Conservation (phyloP, 768 basidiomycete genomes). For the Boletus bicolor region DNA sequence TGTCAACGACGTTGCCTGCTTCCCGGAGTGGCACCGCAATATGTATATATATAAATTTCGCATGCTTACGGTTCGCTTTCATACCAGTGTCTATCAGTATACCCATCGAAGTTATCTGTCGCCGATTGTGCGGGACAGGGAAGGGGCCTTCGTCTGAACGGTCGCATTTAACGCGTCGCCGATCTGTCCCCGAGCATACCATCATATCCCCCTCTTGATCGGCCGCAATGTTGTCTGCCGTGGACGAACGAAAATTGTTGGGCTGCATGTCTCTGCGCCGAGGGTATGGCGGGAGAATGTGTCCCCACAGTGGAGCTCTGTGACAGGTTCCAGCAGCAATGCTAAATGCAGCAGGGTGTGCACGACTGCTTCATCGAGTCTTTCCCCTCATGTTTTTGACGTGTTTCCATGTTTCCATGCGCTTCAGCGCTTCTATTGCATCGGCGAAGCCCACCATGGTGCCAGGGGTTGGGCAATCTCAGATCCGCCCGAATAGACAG, state of each 20-base stretch:
- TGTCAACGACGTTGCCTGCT: slow-evolving; percentile 10
- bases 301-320: not conserved
- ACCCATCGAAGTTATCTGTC: slow-evolving; percentile 13
- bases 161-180: slow-evolving; percentile 24
- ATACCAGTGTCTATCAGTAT: slow-evolving; percentile 15
- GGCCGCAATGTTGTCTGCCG: slow-evolving; percentile 18
- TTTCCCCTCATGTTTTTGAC: slow-evolving; percentile 27
- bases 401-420: slow-evolving; percentile 21
- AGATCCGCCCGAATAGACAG: slow-evolving; percentile 19
- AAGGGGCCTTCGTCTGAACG: not conserved
- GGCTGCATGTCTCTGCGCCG: slow-evolving; percentile 6
- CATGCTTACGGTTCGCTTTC: slow-evolving; percentile 3
- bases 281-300: slow-evolving; percentile 8
- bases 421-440: slow-evolving; percentile 14
- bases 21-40: slow-evolving; percentile 10
- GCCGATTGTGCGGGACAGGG: slow-evolving; percentile 21
- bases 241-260: slow-evolving; percentile 9
- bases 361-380: slow-evolving; percentile 13
- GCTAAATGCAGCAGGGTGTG: slow-evolving; percentile 16
- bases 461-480: slow-evolving; percentile 23
- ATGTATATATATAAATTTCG: slow-evolving; percentile 15
- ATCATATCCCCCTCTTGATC: slow-evolving; percentile 21
- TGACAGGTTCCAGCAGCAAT: slow-evolving; percentile 2
- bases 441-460: slow-evolving; percentile 17
- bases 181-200: slow-evolving; percentile 26